These are phyloP conservation scores for Biscutella laevigata DNA, from an alignment of 441 rosid species.

Conservation along the genomic window DNA sequence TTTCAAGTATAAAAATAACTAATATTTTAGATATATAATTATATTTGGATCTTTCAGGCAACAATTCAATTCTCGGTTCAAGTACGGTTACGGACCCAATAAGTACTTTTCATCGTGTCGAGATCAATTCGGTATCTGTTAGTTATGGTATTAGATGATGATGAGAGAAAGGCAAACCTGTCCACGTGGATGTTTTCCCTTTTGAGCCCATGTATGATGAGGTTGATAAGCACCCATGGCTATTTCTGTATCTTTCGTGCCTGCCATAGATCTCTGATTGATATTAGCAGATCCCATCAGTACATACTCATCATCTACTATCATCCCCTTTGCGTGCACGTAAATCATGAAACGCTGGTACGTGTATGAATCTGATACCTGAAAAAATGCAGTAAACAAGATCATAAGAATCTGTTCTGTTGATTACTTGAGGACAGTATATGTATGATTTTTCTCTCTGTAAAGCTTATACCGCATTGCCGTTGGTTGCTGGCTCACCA, in stretches of 20 bases:
- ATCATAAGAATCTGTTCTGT: constrained; percentile 1
- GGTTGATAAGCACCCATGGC: constrained; percentile 98
- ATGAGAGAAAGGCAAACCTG: constrained; percentile 39
- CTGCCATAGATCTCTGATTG: constrained; percentile 97
- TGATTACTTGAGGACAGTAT: neutral
- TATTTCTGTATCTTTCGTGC: constrained; percentile 81
- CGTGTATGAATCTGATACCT: constrained; percentile 61
- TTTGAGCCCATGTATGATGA: constrained; percentile 55
- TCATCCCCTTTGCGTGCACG: constrained; percentile 94
- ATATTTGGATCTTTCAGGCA: too few relatives aligned
- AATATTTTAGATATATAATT: too few relatives aligned
- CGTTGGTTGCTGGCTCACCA: constrained; percentile 27
- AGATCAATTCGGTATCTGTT: too few relatives aligned
- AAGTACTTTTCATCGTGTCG: too few relatives aligned
- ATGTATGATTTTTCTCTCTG: neutral
- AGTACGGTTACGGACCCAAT: too few relatives aligned
- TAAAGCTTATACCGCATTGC: constrained; percentile 35
- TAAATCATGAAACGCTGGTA: constrained; percentile 72
- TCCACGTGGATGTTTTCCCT: constrained; percentile 58
- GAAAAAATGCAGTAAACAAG: constrained; percentile 9
- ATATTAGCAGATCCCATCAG: constrained; percentile 91
- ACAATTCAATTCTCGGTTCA: too few relatives aligned
- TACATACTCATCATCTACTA: constrained; percentile 85
- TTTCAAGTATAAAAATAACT: too few relatives aligned
- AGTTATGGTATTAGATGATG: constrained; percentile 1